phyloP scores from a whole-genome alignment of 352 stramenopile genomes.

The Globisporangium nagaii region DNA sequence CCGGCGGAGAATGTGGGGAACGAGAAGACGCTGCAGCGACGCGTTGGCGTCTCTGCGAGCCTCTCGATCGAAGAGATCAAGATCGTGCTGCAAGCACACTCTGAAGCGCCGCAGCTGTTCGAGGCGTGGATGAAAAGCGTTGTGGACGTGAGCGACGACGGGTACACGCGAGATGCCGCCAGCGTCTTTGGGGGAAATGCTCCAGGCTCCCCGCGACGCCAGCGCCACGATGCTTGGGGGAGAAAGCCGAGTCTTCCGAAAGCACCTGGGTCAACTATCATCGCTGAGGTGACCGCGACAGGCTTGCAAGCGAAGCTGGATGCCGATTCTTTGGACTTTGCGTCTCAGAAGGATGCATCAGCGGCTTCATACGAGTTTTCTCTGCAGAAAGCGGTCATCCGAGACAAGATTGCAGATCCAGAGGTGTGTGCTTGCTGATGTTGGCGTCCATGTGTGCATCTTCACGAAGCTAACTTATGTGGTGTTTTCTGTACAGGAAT shows the following conservation, averaged over 20 bases:
- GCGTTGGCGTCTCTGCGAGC: conserved; percentile 10
- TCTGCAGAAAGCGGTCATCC: conserved; percentile 28
- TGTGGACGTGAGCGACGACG: conserved; percentile 12
- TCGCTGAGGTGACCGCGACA: conserved; percentile 29
- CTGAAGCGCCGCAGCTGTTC: conserved; percentile 36
- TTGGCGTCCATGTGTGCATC: background rate
- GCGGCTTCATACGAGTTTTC: conserved; percentile 39
- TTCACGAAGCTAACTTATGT: background rate
- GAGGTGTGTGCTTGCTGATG: conserved; percentile 16
- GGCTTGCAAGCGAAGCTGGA: conserved; percentile 17
- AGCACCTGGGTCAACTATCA: conserved; percentile 10
- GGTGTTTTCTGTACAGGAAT: conserved; percentile 11
- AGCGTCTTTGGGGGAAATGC: conserved; percentile 4
- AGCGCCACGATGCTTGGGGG: conserved; percentile 11
- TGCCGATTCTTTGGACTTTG: conserved; percentile 11
- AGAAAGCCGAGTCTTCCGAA: conserved; percentile 9
- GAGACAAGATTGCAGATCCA: conserved; percentile 43
- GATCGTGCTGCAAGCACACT: conserved; percentile 37
- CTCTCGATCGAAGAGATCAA: conserved; percentile 46
- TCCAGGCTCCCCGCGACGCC: conserved; percentile 14
- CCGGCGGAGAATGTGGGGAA: background rate
- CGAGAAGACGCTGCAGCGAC: no score
- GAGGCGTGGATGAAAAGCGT: conserved; percentile 48
- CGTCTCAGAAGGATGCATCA: background rate
- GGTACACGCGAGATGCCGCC: conserved; percentile 7